Conservation (phyloP, 2,329 filamentous ascomycete genomes). For the Penicillium thymicola region DNA sequence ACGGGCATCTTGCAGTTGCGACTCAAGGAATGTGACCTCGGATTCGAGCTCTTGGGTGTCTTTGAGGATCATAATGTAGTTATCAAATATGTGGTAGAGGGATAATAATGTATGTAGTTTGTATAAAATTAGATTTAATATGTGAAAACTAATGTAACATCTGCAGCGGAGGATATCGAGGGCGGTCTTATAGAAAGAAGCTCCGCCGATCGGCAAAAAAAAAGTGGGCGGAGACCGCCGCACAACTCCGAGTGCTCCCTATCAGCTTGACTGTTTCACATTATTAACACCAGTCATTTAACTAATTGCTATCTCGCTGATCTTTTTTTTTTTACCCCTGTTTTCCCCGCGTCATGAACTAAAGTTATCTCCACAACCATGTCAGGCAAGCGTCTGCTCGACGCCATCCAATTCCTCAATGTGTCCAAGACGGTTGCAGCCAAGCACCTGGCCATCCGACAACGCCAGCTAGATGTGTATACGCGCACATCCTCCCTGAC, state of each 20-base stretch:
- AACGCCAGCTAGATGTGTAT: constrained; percentile 61
- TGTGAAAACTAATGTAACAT: background rate
- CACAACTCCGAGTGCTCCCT: constrained; percentile 17
- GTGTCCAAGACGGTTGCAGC: constrained; percentile 66
- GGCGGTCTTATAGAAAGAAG: constrained; percentile 2
- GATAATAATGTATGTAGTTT: background rate
- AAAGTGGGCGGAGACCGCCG: constrained; percentile 21
- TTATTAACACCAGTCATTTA: background rate
- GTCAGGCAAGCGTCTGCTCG: constrained; percentile 63
- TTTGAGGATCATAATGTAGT: constrained; percentile 23
- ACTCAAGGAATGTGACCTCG: constrained; percentile 48
- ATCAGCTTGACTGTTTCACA: constrained; percentile 13
- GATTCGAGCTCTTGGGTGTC: constrained; percentile 27
- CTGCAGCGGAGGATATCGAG: background rate
- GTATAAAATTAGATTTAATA: background rate
- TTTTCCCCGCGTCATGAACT: constrained; percentile 23
- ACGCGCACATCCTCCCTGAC: constrained; percentile 63
- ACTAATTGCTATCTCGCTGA: constrained; percentile 4
- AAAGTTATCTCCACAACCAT: constrained; percentile 33
- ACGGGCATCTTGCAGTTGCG: constrained; percentile 47
- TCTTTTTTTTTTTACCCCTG: constrained; percentile 1
- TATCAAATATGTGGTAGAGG: background rate
- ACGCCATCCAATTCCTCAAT: constrained; percentile 67
- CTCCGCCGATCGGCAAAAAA: constrained; percentile 12
- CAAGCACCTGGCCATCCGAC: constrained; percentile 59